Conservation (phyloP, 257 asterid species). For the Solanum raphanifolium region DNA sequence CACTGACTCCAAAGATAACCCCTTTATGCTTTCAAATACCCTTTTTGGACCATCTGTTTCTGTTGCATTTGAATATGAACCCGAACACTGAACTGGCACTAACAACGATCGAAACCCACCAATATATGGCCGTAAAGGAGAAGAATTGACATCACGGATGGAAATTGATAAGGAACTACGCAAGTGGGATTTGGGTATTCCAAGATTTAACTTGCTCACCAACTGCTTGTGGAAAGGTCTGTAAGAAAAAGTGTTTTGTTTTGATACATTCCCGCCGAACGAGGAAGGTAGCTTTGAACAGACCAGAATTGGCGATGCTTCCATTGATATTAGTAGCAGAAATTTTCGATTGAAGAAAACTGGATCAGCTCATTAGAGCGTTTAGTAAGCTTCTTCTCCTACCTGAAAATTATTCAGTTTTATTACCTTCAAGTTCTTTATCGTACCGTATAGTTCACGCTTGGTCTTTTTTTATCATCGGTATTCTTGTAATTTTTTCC, state of each 20-base stretch:
- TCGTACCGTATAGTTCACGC: constrained; percentile 68
- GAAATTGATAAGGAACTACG: not conserved
- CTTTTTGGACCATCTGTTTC: constrained; percentile 15
- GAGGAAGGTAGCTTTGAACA: constrained; percentile 46
- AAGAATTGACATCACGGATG: not conserved
- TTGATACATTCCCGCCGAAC: constrained; percentile 9
- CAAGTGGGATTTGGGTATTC: constrained; percentile 6
- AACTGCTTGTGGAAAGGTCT: constrained; percentile 50
- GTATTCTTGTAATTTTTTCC: not conserved
- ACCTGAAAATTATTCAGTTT: not conserved
- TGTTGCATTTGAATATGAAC: constrained; percentile 23
- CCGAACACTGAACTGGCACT: constrained; percentile 27
- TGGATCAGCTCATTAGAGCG: not conserved
- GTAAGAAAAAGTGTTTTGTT: constrained; percentile 13
- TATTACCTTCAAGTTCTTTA: constrained; percentile 74
- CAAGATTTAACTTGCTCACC: constrained; percentile 17
- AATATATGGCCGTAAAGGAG: not conserved
- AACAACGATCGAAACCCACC: constrained; percentile 6
- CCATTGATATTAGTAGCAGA: constrained; percentile 24
- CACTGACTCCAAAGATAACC: constrained; percentile 34
- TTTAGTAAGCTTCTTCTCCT: not conserved
- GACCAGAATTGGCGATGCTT: constrained; percentile 29
- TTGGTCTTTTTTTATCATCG: constrained; percentile 29
- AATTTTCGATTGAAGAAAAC: not conserved
- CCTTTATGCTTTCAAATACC: constrained; percentile 7